Evolutionary conservation across 768 basidiomycete species (phyloP), one percentile per base, ranked within the genome.

Genomic region (Scleroderma bovista): DNA sequence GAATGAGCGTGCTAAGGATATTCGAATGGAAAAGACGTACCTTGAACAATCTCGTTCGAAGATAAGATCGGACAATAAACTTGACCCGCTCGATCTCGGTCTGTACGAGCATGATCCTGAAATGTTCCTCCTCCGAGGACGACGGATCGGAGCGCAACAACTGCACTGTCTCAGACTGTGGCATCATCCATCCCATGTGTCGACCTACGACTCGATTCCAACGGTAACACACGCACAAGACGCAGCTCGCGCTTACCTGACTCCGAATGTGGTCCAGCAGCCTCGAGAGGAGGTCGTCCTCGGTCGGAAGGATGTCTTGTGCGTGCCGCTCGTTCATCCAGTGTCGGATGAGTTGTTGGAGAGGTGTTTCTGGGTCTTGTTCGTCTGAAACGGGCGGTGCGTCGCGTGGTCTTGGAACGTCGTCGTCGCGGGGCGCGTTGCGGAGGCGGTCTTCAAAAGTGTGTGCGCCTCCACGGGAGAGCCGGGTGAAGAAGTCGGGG

Each of bases 1-100:
- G 17, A 1, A 29, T 32, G 29, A 40, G 24, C 17, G 51, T 10
- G 9, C 2, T 20, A 15, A 32, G 17, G 48, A 33, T 4, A 29
- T 37, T 16, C 2, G 33, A 47, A 32, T 11, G 29, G 16, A 17
- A 3, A 17, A 17, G 31, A 59, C 72, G 39, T 53, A 88, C 93
- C 79, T 97, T 97, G 74, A 78, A 83, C 46, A 95, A 66, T 51
- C 93, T 75, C 24, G 88, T 90, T 20, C 94, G 79, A 5, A 95
- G 78, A 64, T 95, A 97, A 2, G 91, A 90, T 50, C 93, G 72
- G 22, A 96, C 81, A 48, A 95, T 80, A 61, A 93, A 97, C 68
- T 93, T 94, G 58, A 92, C 89, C 37, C 94, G 81, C 63, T 97
- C 93, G 57, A 95, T 81, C 68, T 97, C 93, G 0, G 91, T 94